These are phyloP conservation scores for Theileria parva DNA, from an alignment of 169 alveolate species.

Conservation along the genomic window DNA sequence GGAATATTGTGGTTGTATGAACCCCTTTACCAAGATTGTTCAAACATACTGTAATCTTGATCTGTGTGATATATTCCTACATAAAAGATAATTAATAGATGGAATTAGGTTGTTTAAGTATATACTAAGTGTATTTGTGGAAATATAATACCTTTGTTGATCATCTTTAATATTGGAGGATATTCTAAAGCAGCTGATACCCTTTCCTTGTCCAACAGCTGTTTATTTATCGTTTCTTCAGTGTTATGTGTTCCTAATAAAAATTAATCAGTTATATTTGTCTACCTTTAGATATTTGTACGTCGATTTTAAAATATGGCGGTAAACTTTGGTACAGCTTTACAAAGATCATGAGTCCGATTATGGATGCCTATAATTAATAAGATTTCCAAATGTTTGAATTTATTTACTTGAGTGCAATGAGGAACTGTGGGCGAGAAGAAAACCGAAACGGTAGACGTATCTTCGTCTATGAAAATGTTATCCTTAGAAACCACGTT, in stretches of 20 bases:
- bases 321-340: slow-evolving; percentile 90
- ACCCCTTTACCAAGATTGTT: slow-evolving; percentile 9
- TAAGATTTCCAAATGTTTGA: neutral
- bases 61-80: neutral
- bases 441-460: slow-evolving; percentile 77
- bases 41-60: neutral
- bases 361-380: slow-evolving; percentile 88
- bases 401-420: slow-evolving; percentile 82
- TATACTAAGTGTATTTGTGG: neutral
- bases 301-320: slow-evolving; percentile 78
- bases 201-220: slow-evolving; percentile 95
- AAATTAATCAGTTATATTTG: slow-evolving; percentile 8
- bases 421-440: slow-evolving; percentile 98
- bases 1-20: neutral
- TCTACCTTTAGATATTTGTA: slow-evolving; percentile 62
- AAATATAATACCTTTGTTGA: slow-evolving; percentile 58
- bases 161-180: slow-evolving; percentile 80
- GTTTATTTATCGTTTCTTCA: slow-evolving; percentile 89
- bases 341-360: slow-evolving; percentile 93
- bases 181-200: slow-evolving; percentile 95
- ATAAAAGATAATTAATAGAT: neutral
- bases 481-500: slow-evolving; percentile 88
- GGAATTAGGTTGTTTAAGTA: neutral
- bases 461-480: slow-evolving; percentile 80
- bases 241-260: slow-evolving; percentile 87